Base-by-base conservation (phyloP, 345 rosid genomes). In the Euclidium syriacum region DNA sequence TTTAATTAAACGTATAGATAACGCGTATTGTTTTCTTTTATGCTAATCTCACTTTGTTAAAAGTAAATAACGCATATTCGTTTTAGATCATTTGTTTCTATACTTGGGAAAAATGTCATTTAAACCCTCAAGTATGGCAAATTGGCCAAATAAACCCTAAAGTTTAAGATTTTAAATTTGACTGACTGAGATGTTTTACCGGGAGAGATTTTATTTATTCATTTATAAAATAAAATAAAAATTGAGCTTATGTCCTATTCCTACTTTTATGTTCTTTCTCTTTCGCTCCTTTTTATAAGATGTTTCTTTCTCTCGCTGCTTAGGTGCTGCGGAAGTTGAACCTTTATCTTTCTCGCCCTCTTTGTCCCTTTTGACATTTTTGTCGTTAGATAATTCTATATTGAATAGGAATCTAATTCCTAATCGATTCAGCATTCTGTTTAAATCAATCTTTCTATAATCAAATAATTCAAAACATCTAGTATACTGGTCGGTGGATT, bases 401-500 rank as follows among this genome's bases (percentile, higher is more conserved):
- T 10, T 5, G 12, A 38, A 24, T 32, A 17, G 10, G 52, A 41
- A 59, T 58, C 51, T 5, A 11, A 41, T 59, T 52, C 53, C 54
- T 24, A 58, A 22, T 30, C 7, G 46, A 50, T 58, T 58, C 65
- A 50, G 44, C 52, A 49, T 58, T 19, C 53, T 51, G 23, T 51
- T 59, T 49, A 33, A 47, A 41, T 17, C 36, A 17, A 40, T 16
- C 2, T 58, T 50, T 58, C 25, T 47, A 5, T 7, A 6, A 3
- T 27, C 29, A 10, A 47, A 67, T 47, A 8, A 19, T 38, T 20
- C 10, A 20, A 44, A 56, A 18, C 51, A 58, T 30, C 8, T 22
- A 50, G n/a, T 40, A 32, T 20, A 12, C 59, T 40, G 18, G 54
- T 59, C 61, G 49, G 48, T 60, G 40, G 54, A 52, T 68, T 60